Evolutionary conservation across 441 rosid species (phyloP), one percentile per base, ranked within the genome.

Genomic region (Cnidoscolus chayamansa): DNA sequence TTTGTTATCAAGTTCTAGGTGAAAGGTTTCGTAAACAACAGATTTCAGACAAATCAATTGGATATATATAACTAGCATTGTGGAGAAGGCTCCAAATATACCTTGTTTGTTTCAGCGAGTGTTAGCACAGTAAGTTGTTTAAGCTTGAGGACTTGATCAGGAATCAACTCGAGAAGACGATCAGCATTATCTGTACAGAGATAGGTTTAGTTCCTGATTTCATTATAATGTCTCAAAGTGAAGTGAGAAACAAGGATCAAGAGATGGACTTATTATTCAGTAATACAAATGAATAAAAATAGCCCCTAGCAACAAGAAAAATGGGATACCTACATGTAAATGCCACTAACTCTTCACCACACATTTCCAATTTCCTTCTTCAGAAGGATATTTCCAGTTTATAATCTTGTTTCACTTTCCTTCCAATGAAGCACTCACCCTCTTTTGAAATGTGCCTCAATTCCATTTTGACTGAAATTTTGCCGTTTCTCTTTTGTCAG

Each of bases 71-170:
- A 15, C 19, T 10, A 51, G 20, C 3, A 50, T 0, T 15, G 13
- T 32, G 45, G 40, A 67, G 17, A 54, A 25, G 48, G 60, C 35
- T 53, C 57, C 16, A 71, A 68, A 7, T 1, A 63, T 65, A 95
- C 99, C 98, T 95, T 93, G 73, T 84, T 89, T 47, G 88, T 85
- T 84, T 93, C 98, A 2, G 98, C 98, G 53, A 91, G 88, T 63
- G 97, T 89, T 70, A 95, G 98, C 45, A 96, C 93, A 71, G 99
- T 93, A 47, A 96, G 97, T 79, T 93, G 98, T 82, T 91, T 95
- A 58, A 95, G 83, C 87, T 95, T 95, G 30, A 90, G 93, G 68
- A 89, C 80, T 85, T 95, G 99, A 56, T 88, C 94, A 77, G 97
- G 89, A 75, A 73, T 78, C 85, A 96, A 67, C 50, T 76, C 87